phyloP scores from a whole-genome alignment of 192 early-diverging fungal genomes.

The Mortierella alpina region DNA sequence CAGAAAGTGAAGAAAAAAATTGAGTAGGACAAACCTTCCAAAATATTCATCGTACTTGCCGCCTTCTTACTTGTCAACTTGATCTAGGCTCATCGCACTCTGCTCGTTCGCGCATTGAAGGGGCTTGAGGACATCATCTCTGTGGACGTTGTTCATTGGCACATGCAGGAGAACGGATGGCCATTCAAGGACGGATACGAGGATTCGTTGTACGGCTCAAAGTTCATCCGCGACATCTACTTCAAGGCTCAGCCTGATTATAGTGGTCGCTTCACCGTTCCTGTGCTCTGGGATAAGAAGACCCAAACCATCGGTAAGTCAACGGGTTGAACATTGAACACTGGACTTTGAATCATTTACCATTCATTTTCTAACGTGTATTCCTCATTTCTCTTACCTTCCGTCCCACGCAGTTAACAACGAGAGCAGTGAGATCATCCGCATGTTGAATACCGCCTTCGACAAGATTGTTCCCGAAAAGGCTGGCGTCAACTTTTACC shows the following conservation, averaged over 20 bases:
- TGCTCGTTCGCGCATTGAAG: constrained; percentile 90
- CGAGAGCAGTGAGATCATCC: constrained; percentile 95
- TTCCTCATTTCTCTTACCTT: not conserved
- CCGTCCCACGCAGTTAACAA: constrained; percentile 78
- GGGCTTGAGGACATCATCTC: constrained; percentile 87
- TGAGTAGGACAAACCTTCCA: too few relatives aligned
- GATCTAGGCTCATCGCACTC: constrained; percentile 87
- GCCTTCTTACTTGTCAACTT: not conserved
- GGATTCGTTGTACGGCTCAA: constrained; percentile 79
- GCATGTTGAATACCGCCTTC: constrained; percentile 92
- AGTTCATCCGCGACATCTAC: constrained; percentile 89
- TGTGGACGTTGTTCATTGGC: constrained; percentile 87
- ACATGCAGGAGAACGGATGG: constrained; percentile 86
- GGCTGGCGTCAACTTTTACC: constrained; percentile 83
- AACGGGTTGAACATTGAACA: not conserved
- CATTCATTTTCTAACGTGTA: not conserved
- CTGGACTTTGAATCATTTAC: not conserved
- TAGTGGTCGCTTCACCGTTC: constrained; percentile 86
- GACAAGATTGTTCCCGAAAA: constrained; percentile 75
- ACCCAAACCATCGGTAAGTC: constrained; percentile 79
- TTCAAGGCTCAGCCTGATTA: constrained; percentile 90
- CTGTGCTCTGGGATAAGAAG: constrained; percentile 98
- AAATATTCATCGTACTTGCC: not conserved
- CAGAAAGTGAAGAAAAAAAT: not conserved
- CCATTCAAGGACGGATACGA: constrained; percentile 77